Evolutionary conservation across 352 stramenopile species (phyloP), one percentile per base, ranked within the genome.

Genomic region (Thraustotheca clavata): DNA sequence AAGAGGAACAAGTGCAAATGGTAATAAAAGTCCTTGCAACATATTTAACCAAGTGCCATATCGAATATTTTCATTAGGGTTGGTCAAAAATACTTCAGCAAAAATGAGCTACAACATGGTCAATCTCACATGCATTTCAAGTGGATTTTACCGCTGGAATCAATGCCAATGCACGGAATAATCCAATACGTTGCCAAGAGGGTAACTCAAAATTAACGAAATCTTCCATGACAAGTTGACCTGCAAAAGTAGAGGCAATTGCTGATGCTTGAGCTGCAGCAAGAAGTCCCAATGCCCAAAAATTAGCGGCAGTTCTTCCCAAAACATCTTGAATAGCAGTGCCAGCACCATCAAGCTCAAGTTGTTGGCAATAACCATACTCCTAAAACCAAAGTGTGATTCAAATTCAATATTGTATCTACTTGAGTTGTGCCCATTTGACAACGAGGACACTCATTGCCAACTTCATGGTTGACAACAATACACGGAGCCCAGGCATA

Each of bases 211-310:
- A 73, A 41, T 95, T 69, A 11, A 97, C 65, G 69, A 98, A 98
- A 12, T 89, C 92, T 55, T 96, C 87, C 84, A 97, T 98, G 22
- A 98, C 85, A 43, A 96, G 96, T 71, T 98, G 92, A 6, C 91
- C 91, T 3, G 92, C 89, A 67, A 96, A 98, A 14, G 92, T 97
- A 6, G 88, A 92, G 1, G 92, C 97, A 78, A 98, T 97, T 4
- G 89, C 95, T 14, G 76, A 89, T 41, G 79, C 86, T 61, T 97
- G 88, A 6, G 91, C 91, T 0, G 92, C 94, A 1, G 92, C 92
- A 22, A 98, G 71, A 46, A 98, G 62, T 0, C 89, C 92, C 33
- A 98, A 79, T 4, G 80, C 90, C 89, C 91, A 98, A 14, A 97
- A 71, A 39, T 86, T 68, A 29, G 79, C 79, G 0, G 82, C 86